These are phyloP conservation scores for Colletotrichum gigasporum DNA, from an alignment of 2,329 filamentous ascomycete species.

Conservation along the genomic window DNA sequence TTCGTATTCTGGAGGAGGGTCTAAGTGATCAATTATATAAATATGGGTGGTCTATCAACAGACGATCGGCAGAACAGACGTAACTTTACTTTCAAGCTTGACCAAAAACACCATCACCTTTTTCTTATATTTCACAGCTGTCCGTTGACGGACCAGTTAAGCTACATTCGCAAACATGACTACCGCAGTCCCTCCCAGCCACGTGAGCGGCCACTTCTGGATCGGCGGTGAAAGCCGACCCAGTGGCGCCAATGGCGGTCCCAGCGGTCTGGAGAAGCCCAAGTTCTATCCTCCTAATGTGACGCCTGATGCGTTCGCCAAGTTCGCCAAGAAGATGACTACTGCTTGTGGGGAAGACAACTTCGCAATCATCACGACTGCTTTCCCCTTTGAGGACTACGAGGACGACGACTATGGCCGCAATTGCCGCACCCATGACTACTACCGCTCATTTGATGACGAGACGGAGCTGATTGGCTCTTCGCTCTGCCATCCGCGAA, in stretches of 20 bases:
- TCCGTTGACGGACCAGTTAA: too few relatives aligned
- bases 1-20: too few relatives aligned
- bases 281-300: background rate
- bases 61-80: too few relatives aligned
- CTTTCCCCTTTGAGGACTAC: constrained; percentile 3
- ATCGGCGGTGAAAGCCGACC: background rate
- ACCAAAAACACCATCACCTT: too few relatives aligned
- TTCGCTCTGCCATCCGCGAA: constrained; percentile 18
- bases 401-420: constrained; percentile 21
- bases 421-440: constrained; percentile 22
- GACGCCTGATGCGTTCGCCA: background rate
- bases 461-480: constrained; percentile 18
- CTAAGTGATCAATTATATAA: too few relatives aligned
- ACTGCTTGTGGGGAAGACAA: background rate
- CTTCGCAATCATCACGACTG: constrained; percentile 5
- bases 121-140: too few relatives aligned
- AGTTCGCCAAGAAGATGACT: background rate
- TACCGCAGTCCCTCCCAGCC: background rate
- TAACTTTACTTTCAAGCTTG: too few relatives aligned
- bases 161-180: background rate
- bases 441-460: constrained; percentile 23
- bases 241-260: background rate
- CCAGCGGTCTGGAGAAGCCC: background rate
- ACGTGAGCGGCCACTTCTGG: constrained; percentile 5
- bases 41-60: too few relatives aligned